Evolutionary conservation across 2,329 filamentous ascomycete species (phyloP).

Genomic region (Clonostachys solani): DNA sequence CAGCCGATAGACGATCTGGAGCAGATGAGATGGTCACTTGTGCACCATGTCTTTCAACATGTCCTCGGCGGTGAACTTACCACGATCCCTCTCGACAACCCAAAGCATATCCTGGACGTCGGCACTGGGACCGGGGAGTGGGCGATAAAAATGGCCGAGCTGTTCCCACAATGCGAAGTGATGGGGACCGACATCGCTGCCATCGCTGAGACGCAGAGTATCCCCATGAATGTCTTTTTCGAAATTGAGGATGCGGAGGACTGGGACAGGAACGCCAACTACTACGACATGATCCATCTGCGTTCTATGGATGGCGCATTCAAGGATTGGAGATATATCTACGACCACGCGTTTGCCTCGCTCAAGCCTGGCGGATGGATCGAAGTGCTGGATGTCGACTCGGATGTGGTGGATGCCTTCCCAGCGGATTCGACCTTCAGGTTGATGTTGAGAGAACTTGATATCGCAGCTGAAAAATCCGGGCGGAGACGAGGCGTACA

Average conservation of each 20-base stretch:
- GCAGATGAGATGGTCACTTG: constrained; percentile 56
- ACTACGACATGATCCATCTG: constrained; percentile 53
- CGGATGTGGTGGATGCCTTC: constrained; percentile 33
- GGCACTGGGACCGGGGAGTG: constrained; percentile 54
- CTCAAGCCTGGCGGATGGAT: constrained; percentile 54
- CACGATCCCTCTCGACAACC: constrained; percentile 32
- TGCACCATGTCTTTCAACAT: constrained; percentile 59
- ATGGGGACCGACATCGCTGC: constrained; percentile 56
- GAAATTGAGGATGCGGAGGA: constrained; percentile 58
- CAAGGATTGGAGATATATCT: constrained; percentile 49
- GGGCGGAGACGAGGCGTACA: constrained; percentile 38
- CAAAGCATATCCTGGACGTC: constrained; percentile 46
- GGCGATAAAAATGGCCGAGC: constrained; percentile 48
- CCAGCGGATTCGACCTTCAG: constrained; percentile 39
- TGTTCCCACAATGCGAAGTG: constrained; percentile 48
- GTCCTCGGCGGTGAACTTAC: constrained; percentile 39
- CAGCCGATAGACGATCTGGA: constrained; percentile 66
- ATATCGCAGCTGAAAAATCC: constrained; percentile 34
- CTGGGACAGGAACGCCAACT: constrained; percentile 48
- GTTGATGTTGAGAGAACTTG: constrained; percentile 31
- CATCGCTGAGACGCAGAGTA: constrained; percentile 48
- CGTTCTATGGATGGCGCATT: constrained; percentile 53
- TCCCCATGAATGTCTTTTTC: constrained; percentile 55
- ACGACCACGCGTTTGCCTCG: constrained; percentile 45
- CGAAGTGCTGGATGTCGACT: constrained; percentile 50